Percentiles rank a stretch among this genome's conserved stretches.
These are phyloP conservation scores for Xylariomycetidae sp. DNA, from an alignment of 2,329 filamentous ascomycete genomes.

Conservation along the genomic window DNA sequence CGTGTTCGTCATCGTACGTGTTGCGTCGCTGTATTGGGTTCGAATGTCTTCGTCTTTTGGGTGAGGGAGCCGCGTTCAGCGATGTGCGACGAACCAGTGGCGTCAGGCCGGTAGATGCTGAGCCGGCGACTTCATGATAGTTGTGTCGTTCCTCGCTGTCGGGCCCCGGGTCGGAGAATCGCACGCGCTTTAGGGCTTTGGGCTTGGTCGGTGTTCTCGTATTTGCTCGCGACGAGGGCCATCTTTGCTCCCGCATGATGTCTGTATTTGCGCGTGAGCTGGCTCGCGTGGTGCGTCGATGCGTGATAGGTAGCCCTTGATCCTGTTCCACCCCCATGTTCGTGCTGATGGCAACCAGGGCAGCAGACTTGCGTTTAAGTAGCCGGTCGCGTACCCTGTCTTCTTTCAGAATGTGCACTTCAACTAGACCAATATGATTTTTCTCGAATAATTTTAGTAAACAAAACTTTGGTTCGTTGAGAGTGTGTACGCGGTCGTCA, in stretches of 20 bases:
- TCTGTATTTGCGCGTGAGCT: slow-evolving; percentile 19
- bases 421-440: no score
- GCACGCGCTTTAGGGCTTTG: slow-evolving; percentile 42
- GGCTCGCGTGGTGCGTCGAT: slow-evolving; percentile 47
- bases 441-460: no score
- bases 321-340: slow-evolving; percentile 13
- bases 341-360: no score
- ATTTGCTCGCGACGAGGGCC: slow-evolving; percentile 6
- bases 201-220: slow-evolving; percentile 25
- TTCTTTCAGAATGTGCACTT: no score
- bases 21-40: slow-evolving; percentile 27
- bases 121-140: slow-evolving; percentile 12
- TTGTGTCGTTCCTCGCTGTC: slow-evolving; percentile 19
- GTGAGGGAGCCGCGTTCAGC: slow-evolving; percentile 28
- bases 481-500: no score
- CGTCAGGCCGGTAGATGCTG: slow-evolving; percentile 46
- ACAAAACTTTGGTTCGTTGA: no score
- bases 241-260: slow-evolving; percentile 12
- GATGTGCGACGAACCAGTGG: slow-evolving; percentile 50
- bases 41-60: slow-evolving; percentile 40
- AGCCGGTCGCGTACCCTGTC: slow-evolving; percentile 1
- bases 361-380: background rate
- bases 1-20: slow-evolving; percentile 6
- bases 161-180: slow-evolving; percentile 54
- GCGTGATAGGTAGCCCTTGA: slow-evolving; percentile 45